A percentile compares a stretch with the other conserved stretches of the same genome.
Conservation (phyloP, 2,329 filamentous ascomycete species). For the Xylariaceae sp. region DNA sequence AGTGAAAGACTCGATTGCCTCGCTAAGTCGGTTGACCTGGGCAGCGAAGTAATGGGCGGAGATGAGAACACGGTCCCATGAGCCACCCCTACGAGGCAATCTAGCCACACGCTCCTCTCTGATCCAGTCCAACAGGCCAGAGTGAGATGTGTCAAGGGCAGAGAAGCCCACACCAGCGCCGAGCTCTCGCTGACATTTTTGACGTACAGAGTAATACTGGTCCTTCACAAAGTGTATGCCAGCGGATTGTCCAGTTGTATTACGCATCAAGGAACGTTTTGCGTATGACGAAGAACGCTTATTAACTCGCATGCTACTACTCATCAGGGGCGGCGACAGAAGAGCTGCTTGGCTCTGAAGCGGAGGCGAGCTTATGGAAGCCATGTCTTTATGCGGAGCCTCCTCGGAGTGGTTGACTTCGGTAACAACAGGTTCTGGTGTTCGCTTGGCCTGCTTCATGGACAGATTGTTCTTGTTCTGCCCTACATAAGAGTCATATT, state of each 20-base stretch:
- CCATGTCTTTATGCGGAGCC: background rate
- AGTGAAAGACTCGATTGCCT: constrained; percentile 27
- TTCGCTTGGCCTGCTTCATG: background rate
- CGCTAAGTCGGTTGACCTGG: constrained; percentile 24
- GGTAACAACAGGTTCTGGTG: background rate
- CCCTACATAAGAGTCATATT: background rate
- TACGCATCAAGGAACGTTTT: constrained; percentile 17
- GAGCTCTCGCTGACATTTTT: constrained; percentile 23
- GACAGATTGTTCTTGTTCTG: constrained; percentile 5
- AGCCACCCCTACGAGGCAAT: constrained; percentile 23
- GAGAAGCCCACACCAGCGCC: constrained; percentile 19
- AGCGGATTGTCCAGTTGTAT: constrained; percentile 7
- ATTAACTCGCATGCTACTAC: constrained; percentile 10
- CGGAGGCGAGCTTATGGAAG: background rate
- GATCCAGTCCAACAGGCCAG: constrained; percentile 25
- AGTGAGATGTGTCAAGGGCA: constrained; percentile 24
- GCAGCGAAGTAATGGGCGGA: constrained; percentile 23
- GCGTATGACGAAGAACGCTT: constrained; percentile 10
- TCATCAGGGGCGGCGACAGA: constrained; percentile 14
- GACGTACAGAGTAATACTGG: constrained; percentile 23
- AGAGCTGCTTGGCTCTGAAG: constrained; percentile 2
- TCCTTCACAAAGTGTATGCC: constrained; percentile 20
- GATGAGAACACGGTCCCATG: constrained; percentile 27
- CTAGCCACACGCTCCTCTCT: constrained; percentile 23
- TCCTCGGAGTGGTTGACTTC: constrained; percentile 1